Conservation (phyloP, 2,329 filamentous ascomycete genomes). For the Leptosphaerulina australis region DNA sequence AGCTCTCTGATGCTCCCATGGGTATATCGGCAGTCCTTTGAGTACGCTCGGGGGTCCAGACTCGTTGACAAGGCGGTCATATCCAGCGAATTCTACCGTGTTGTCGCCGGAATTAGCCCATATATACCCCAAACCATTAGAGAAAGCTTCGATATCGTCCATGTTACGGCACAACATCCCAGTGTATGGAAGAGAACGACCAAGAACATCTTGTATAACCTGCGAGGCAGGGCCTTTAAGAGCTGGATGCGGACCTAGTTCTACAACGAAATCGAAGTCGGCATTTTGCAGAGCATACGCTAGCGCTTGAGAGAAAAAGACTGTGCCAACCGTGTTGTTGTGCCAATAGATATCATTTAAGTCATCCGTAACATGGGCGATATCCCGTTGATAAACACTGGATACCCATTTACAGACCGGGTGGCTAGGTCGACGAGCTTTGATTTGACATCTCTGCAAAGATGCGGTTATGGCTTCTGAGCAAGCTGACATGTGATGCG, state of each 20-base stretch:
- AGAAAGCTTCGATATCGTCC: constrained; percentile 30
- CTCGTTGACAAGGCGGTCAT: not conserved
- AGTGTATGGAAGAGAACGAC: constrained; percentile 21
- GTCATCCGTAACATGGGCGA: constrained; percentile 19
- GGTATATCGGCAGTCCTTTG: constrained; percentile 31
- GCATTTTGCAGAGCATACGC: constrained; percentile 23
- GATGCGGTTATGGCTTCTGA: constrained; percentile 17
- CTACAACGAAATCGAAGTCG: constrained; percentile 49
- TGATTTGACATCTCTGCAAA: constrained; percentile 1
- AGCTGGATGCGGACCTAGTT: constrained; percentile 56
- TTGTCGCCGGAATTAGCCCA: not conserved
- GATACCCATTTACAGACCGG: constrained; percentile 9
- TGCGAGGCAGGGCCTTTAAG: constrained; percentile 51
- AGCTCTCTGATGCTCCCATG: constrained; percentile 36
- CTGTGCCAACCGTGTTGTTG: constrained; percentile 49
- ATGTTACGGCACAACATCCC: constrained; percentile 30
- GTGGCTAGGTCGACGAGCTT: not conserved
- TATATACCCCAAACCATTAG: constrained; percentile 14
- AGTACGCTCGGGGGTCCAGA: not conserved
- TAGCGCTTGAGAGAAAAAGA: constrained; percentile 53
- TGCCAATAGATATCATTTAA: constrained; percentile 50
- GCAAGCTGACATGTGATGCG: constrained; percentile 48
- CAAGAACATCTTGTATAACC: constrained; percentile 33
- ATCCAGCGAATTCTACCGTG: not conserved
- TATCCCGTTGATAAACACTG: constrained; percentile 1